Conservation (phyloP, 768 basidiomycete species). For the Phylloporus scabripes region DNA sequence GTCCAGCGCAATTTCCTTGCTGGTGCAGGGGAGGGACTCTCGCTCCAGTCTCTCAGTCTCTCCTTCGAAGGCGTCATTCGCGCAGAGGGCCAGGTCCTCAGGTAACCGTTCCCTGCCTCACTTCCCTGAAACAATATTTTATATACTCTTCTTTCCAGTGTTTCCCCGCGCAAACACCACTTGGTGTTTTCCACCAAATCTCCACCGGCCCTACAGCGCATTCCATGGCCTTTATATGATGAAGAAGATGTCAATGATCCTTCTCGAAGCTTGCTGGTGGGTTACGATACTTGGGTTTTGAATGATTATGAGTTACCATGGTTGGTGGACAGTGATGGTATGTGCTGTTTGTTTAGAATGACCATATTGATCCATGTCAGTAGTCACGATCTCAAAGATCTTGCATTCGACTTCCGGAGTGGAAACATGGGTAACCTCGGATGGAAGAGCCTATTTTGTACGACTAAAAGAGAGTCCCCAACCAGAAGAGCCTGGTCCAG, state of each 20-base stretch:
- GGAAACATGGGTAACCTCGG: conserved; percentile 83
- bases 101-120: conserved; percentile 37
- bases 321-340: conserved; percentile 72
- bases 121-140: not conserved
- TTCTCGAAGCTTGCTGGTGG: conserved; percentile 32
- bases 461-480: conserved; percentile 44
- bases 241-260: conserved; percentile 35
- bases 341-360: conserved; percentile 13
- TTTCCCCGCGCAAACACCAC: conserved; percentile 67
- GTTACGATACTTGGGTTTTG: conserved; percentile 67
- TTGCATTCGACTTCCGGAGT: conserved; percentile 51
- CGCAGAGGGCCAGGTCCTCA: conserved; percentile 67
- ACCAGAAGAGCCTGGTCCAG: conserved; percentile 2
- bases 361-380: not conserved
- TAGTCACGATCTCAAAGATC: conserved; percentile 68
- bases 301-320: conserved; percentile 65
- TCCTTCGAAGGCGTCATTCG: conserved; percentile 79
- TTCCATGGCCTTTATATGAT: conserved; percentile 70
- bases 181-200: conserved; percentile 68
- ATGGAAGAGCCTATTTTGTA: conserved; percentile 78
- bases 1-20: conserved; percentile 66
- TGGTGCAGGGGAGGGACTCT: conserved; percentile 75
- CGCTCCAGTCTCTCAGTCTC: conserved; percentile 61
- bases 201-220: conserved; percentile 74
- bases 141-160: conserved; percentile 36